Base-by-base conservation (phyloP, 2,329 filamentous ascomycete genomes). In the Proliferodiscus dingleyae region DNA sequence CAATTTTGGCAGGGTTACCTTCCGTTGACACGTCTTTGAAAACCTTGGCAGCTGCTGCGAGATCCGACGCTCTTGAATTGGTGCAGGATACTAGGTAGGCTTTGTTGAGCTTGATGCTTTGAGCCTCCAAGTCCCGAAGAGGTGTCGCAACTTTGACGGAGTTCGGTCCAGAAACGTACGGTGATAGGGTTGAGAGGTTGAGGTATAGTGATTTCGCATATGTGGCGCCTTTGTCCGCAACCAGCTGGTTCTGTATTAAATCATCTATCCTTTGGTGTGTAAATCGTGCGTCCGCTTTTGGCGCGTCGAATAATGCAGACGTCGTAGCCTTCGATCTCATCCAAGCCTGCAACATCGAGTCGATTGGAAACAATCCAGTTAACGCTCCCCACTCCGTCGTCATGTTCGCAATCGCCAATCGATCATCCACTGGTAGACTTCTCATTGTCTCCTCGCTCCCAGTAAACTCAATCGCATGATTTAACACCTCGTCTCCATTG, bases 11-110 rank as follows among this genome's bases (percentile, higher is more conserved):
- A 5, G 79, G 68, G 45, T 75, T 71, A 11, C 81, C 85, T 19
- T 71, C 71, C 42, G 68, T 64, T 0, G 84, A 79, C 1, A 87
- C 88, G 30, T 91, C 85, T 45, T 79, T 81, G 74, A 97, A 95
- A 2, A 97, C 90, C 37, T 77, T 78, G 1, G 89, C 90, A 1
- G 91, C 91, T 0, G 85, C 82, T 0, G 81, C 81, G 11, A 97
- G 72, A 64, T 97, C 91, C 0, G 87, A 89, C 8, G 81, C 78
- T 40, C 91, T 75, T 0, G 80, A 83, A 68, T 96, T 96, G 5
- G 91, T 97, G 71, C 91, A 97, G 0, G 84, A 89, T 0, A 96
- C 84, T 0, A 96, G 72, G 64, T 95, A 96, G 0, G 87, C 89
- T 62, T 86, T 89, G 70, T 96, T 70, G 18, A 97, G 67, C 39